A percentile compares a stretch with the other conserved stretches of the same genome.
These are phyloP conservation scores for Orbilia brochopaga DNA, from an alignment of 2,329 filamentous ascomycete species.

Conservation along the genomic window DNA sequence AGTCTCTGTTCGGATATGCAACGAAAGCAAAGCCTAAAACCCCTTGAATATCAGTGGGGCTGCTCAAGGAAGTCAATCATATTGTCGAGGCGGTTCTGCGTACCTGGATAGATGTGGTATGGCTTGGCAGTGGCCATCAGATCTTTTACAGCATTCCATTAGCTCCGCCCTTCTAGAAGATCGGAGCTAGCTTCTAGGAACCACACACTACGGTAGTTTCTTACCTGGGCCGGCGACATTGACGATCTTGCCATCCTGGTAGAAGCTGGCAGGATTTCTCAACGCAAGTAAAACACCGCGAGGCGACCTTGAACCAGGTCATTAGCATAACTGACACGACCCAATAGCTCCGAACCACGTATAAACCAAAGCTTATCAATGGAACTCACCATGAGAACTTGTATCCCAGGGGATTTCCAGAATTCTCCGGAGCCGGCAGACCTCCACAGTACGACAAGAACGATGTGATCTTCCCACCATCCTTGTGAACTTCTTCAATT, in stretches of 20 bases:
- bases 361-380: background rate
- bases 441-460: conserved; percentile 89
- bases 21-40: conserved; percentile 74
- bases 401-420: conserved; percentile 89
- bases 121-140: conserved; percentile 88
- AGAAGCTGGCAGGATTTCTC: conserved; percentile 82
- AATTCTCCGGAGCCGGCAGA: conserved; percentile 73
- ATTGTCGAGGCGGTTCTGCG: background rate
- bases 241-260: conserved; percentile 72
- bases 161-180: conserved; percentile 55
- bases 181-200: background rate
- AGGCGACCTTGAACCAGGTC: conserved; percentile 61
- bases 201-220: background rate
- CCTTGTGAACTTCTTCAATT: conserved; percentile 84
- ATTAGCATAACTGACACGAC: background rate
- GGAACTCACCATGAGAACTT: conserved; percentile 73
- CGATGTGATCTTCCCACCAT: conserved; percentile 79
- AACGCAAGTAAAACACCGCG: conserved; percentile 87
- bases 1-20: conserved; percentile 92
- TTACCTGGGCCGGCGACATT: conserved; percentile 64
- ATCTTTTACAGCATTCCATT: conserved; percentile 57
- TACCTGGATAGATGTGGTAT: conserved; percentile 81
- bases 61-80: background rate
- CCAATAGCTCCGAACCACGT: background rate
- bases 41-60: background rate